Conservation (phyloP, 352 stramenopile species). For the Phytophthora nicotianae region DNA sequence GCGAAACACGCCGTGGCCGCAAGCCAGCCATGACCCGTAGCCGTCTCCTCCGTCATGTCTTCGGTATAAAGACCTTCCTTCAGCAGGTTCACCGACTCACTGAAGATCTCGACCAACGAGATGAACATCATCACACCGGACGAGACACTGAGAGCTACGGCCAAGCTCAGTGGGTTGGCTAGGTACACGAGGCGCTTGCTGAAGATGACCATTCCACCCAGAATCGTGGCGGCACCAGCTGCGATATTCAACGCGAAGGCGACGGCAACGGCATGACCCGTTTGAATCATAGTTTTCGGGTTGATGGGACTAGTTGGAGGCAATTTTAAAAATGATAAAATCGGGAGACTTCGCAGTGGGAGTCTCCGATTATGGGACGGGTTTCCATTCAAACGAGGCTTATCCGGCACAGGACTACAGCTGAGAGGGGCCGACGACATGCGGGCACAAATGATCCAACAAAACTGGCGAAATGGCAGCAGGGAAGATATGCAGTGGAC, state of each 20-base stretch:
- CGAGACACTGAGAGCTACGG: conserved; percentile 80
- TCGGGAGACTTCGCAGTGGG: no score
- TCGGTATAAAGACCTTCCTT: conserved; percentile 39
- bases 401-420: no score
- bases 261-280: conserved; percentile 30
- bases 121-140: conserved; percentile 43
- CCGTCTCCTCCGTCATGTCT: conserved; percentile 36
- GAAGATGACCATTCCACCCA: conserved; percentile 64
- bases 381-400: no score
- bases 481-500: neutral
- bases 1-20: conserved; percentile 88
- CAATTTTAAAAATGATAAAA: neutral
- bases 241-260: conserved; percentile 20
- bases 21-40: conserved; percentile 67
- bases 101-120: conserved; percentile 62
- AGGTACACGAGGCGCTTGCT: conserved; percentile 50
- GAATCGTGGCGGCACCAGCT: conserved; percentile 53
- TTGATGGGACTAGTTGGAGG: neutral
- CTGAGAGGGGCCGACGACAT: neutral
- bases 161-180: conserved; percentile 55
- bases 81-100: conserved; percentile 41
- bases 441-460: neutral
- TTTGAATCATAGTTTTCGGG: conserved; percentile 33
- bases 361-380: no score
- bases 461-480: neutral